phyloP scores from a whole-genome alignment of 139 green algal genomes.

The Mesotaenium endlicherianum region DNA sequence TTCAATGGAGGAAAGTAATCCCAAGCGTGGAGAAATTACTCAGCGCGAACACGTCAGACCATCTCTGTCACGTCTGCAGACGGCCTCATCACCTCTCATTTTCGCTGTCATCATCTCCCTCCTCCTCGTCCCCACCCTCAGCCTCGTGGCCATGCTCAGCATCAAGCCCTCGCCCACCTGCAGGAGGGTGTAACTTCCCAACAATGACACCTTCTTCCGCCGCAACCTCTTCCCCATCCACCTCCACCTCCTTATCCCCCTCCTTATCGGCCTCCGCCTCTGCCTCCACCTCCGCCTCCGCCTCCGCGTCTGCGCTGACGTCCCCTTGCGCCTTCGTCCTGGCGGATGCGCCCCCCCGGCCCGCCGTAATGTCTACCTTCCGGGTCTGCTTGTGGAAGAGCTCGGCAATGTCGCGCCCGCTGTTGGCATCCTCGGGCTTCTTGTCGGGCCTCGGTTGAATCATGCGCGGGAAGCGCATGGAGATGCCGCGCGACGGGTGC shows the following conservation, averaged over 20 bases:
- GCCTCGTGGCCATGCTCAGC: no score
- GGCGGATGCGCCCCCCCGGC: neutral
- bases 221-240: neutral
- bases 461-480: conserved; percentile 43
- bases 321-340: neutral
- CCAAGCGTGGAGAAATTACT: no score
- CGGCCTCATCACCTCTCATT: no score
- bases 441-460: conserved; percentile 18
- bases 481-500: conserved; percentile 40
- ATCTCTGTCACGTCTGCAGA: no score
- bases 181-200: neutral
- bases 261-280: neutral
- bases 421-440: conserved; percentile 26
- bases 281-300: neutral
- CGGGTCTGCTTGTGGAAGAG: conserved; percentile 40
- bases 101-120: no score
- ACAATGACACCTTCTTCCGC: neutral
- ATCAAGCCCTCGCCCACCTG: neutral
- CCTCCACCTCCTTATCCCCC: neutral
- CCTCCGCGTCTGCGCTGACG: neutral
- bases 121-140: no score
- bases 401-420: conserved; percentile 8
- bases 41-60: no score
- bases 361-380: neutral
- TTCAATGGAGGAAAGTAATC: no score